A percentile compares a stretch with the other conserved stretches of the same genome.
Evolutionary conservation across 352 stramenopile species (phyloP).

Genomic region (Phytophthora rubi): DNA sequence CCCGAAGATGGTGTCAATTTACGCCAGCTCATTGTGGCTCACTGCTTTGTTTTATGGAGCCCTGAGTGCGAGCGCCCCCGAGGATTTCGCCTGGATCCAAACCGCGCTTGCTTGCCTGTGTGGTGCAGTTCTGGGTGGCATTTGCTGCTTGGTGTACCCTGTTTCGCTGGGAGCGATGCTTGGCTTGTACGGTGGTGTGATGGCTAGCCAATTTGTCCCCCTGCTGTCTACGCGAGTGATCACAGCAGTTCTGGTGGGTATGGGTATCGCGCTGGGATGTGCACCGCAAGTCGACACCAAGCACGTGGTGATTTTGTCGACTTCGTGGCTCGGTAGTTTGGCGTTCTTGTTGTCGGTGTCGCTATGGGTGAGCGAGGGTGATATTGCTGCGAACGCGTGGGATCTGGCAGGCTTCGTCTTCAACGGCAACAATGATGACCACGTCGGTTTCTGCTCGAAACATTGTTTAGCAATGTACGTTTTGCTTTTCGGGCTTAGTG

Average conservation of each 20-base stretch:
- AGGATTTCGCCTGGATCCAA: constrained; percentile 75
- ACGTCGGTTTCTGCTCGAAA: constrained; percentile 60
- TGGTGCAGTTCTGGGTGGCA: constrained; percentile 70
- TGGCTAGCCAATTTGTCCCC: constrained; percentile 73
- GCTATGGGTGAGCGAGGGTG: constrained; percentile 66
- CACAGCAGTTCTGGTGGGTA: constrained; percentile 48
- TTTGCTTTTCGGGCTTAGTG: constrained; percentile 51
- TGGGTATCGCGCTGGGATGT: constrained; percentile 53
- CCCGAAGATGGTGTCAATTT: constrained; percentile 56
- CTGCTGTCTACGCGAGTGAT: constrained; percentile 67
- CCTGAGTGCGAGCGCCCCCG: constrained; percentile 54
- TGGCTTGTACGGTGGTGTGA: constrained; percentile 66
- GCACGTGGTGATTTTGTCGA: constrained; percentile 72
- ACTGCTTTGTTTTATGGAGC: constrained; percentile 74
- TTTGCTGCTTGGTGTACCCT: constrained; percentile 67
- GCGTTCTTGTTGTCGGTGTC: constrained; percentile 76
- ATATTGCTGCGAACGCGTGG: constrained; percentile 73
- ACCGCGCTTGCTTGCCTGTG: constrained; percentile 69
- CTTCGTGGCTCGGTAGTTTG: constrained; percentile 67
- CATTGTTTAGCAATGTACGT: constrained; percentile 72
- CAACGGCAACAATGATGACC: constrained; percentile 50
- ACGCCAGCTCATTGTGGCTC: constrained; percentile 68
- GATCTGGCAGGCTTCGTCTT: constrained; percentile 72
- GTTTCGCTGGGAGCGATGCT: constrained; percentile 68
- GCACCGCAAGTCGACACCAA: constrained; percentile 50